These are phyloP conservation scores for Chrysoporthe cubensis DNA, from an alignment of 2,329 filamentous ascomycete species.

Conservation along the genomic window DNA sequence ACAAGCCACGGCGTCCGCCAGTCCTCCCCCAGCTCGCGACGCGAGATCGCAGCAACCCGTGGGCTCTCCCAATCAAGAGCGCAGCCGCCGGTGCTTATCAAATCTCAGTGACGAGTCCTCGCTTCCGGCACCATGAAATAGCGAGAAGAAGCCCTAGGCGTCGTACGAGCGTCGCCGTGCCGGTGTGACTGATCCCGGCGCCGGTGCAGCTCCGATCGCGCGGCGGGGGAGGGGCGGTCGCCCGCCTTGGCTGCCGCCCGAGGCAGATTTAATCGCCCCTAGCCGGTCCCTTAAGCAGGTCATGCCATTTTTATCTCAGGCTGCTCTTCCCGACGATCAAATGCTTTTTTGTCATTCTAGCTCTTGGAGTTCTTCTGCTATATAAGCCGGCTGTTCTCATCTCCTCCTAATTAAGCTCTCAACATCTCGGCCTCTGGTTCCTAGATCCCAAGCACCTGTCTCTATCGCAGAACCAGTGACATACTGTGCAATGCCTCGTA, in stretches of 20 bases:
- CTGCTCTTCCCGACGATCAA: not conserved
- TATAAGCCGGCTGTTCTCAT: not conserved
- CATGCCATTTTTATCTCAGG: constrained; percentile 2
- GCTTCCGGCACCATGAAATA: too few species aligned
- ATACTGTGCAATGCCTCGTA: constrained; percentile 37
- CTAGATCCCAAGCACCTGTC: not conserved
- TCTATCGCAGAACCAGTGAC: not conserved
- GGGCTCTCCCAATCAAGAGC: too few species aligned
- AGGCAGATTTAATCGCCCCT: not conserved
- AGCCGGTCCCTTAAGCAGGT: not conserved
- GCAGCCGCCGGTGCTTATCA: too few species aligned
- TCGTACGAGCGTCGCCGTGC: not conserved
- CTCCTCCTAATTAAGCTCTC: not conserved
- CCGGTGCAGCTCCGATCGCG: constrained; percentile 7
- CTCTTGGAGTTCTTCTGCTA: not conserved
- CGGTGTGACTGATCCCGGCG: not conserved
- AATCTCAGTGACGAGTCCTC: too few species aligned
- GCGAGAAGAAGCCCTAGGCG: too few species aligned
- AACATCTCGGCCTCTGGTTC: not conserved
- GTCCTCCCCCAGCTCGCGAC: too few species aligned
- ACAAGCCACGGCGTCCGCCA: too few species aligned
- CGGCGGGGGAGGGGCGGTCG: not conserved
- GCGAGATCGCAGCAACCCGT: too few species aligned
- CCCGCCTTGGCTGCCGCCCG: not conserved
- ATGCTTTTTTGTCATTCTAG: not conserved